These are phyloP conservation scores for Ophiostoma sp. DNA, from an alignment of 2,329 filamentous ascomycete species.

Conservation along the genomic window DNA sequence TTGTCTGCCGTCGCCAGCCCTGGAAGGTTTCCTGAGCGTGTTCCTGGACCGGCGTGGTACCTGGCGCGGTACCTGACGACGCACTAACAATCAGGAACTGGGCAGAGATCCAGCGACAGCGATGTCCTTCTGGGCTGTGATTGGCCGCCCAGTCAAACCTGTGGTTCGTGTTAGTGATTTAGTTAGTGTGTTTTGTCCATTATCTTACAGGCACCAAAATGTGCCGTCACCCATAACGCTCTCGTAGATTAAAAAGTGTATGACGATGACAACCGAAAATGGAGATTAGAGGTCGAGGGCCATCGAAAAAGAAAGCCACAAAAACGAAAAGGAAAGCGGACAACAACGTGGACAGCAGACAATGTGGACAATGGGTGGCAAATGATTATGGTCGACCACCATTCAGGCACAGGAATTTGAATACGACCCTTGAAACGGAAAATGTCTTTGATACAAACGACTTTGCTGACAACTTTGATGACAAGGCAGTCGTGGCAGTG, in stretches of 20 bases:
- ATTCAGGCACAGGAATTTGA: neutral
- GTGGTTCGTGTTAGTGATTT: neutral
- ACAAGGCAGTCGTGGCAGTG: neutral
- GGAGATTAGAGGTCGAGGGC: constrained; percentile 15
- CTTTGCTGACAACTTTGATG: neutral
- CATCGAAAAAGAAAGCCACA: neutral
- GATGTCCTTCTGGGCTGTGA: neutral
- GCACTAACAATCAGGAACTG: neutral
- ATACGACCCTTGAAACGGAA: constrained; percentile 4
- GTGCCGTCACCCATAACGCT: neutral
- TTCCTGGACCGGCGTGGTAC: neutral
- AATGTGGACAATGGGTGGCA: neutral
- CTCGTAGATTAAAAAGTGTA: neutral
- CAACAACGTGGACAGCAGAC: neutral
- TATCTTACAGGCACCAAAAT: no score
- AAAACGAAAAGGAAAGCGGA: neutral
- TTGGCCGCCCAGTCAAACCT: neutral
- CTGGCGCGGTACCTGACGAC: neutral
- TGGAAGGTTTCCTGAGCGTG: neutral
- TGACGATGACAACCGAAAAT: constrained; percentile 18
- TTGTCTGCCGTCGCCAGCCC: neutral
- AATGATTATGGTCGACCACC: no score
- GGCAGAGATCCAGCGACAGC: neutral
- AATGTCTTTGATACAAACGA: neutral
- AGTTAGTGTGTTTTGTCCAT: neutral